Percentiles rank a stretch among this genome's conserved stretches.
Conservation (phyloP, 768 basidiomycete genomes). For the Naganishia randhawae region DNA sequence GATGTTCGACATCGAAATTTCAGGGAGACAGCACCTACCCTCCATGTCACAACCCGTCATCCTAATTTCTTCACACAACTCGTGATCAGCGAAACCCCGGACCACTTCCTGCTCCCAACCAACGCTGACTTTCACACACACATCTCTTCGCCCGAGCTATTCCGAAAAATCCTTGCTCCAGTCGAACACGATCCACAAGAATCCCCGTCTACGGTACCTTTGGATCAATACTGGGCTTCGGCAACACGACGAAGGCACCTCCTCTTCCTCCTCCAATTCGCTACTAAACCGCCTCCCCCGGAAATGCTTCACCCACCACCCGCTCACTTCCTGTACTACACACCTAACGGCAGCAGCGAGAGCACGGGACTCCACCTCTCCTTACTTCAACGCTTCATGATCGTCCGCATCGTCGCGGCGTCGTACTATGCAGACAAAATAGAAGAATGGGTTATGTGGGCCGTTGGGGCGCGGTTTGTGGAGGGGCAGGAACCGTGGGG, state of each 20-base stretch:
- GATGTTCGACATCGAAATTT: slow-evolving; percentile 36
- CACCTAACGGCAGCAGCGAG: slow-evolving; percentile 25
- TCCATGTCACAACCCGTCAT: slow-evolving; percentile 54
- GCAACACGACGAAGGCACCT: slow-evolving; percentile 38
- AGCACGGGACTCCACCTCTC: slow-evolving; percentile 38
- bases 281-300: slow-evolving; percentile 46
- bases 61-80: slow-evolving; percentile 40
- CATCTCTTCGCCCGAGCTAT: slow-evolving; percentile 29
- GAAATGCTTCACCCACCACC: slow-evolving; percentile 43
- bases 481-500: slow-evolving; percentile 60
- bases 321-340: slow-evolving; percentile 25
- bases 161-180: slow-evolving; percentile 31
- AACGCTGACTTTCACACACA: slow-evolving; percentile 35
- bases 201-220: too few relatives aligned
- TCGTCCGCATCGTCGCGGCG: slow-evolving; percentile 31
- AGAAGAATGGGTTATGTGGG: slow-evolving; percentile 28
- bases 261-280: slow-evolving; percentile 55
- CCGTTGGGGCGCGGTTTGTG: slow-evolving; percentile 56
- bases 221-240: neutral
- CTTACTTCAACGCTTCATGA: slow-evolving; percentile 42
- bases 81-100: slow-evolving; percentile 31
- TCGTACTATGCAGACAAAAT: slow-evolving; percentile 30
- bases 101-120: slow-evolving; percentile 36
- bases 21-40: slow-evolving; percentile 55
- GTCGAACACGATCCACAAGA: too few relatives aligned